A percentile compares a stretch with the other conserved stretches of the same genome.
phyloP scores from a whole-genome alignment of 1,139 yeast genomes.

The Pichia sp. region DNA sequence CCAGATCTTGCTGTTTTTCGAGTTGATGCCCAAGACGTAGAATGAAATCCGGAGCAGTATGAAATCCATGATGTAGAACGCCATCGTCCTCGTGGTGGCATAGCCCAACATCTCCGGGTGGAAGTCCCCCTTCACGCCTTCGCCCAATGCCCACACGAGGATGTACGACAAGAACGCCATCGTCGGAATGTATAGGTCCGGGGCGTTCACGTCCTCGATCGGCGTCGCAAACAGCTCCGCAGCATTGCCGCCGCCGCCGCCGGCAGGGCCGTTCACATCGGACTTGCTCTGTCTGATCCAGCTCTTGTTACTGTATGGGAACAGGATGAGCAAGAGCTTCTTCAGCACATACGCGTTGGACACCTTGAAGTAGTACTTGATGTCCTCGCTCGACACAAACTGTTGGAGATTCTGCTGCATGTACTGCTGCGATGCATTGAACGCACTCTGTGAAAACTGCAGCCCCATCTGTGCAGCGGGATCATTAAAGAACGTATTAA shows the following conservation, averaged over 20 bases:
- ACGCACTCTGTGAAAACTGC: slow-evolving; percentile 82
- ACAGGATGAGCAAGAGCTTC: slow-evolving; percentile 67
- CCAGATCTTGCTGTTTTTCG: slow-evolving; percentile 49
- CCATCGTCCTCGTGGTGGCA: slow-evolving; percentile 85
- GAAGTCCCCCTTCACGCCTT: slow-evolving; percentile 85
- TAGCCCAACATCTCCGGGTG: slow-evolving; percentile 91
- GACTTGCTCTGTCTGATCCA: slow-evolving; percentile 57
- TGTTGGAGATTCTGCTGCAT: slow-evolving; percentile 65
- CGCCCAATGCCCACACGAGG: slow-evolving; percentile 75
- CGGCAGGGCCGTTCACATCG: slow-evolving; percentile 7
- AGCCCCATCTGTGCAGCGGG: slow-evolving; percentile 84
- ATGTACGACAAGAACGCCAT: slow-evolving; percentile 92
- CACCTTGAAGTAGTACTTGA: slow-evolving; percentile 86
- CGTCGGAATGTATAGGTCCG: slow-evolving; percentile 91
- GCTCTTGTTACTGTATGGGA: slow-evolving; percentile 82
- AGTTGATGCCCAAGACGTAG: slow-evolving; percentile 52
- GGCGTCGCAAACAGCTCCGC: slow-evolving; percentile 65
- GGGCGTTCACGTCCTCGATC: slow-evolving; percentile 82
- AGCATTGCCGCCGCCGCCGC: not conserved
- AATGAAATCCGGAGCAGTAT: slow-evolving; percentile 57
- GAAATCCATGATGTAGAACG: slow-evolving; percentile 72
- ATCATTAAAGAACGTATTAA: slow-evolving; percentile 55
- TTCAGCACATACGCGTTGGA: slow-evolving; percentile 79
- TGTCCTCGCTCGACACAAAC: slow-evolving; percentile 47
- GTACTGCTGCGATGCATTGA: slow-evolving; percentile 66